Conservation (phyloP, 2,329 filamentous ascomycete genomes). For the Leptoxyphium fumago region DNA sequence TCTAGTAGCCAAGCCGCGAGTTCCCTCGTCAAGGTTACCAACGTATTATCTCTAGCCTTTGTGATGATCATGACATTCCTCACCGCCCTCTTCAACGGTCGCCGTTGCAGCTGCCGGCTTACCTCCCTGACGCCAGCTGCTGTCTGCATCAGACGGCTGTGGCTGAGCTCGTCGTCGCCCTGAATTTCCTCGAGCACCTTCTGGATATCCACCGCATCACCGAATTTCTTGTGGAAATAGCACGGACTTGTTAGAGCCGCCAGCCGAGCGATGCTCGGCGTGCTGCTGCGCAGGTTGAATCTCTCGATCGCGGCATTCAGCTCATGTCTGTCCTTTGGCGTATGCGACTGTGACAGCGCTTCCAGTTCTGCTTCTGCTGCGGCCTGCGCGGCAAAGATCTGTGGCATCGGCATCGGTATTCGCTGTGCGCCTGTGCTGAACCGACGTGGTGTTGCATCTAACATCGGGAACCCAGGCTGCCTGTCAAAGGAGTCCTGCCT, state of each 20-base stretch:
- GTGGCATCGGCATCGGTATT: slow-evolving; percentile 17
- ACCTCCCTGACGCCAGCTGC: slow-evolving; percentile 91
- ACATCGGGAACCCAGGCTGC: slow-evolving; percentile 11
- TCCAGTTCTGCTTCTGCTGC: slow-evolving; percentile 12
- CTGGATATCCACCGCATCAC: slow-evolving; percentile 87
- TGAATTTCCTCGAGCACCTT: slow-evolving; percentile 91
- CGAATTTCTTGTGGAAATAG: slow-evolving; percentile 95
- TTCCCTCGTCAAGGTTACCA: slow-evolving; percentile 80
- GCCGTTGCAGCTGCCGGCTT: slow-evolving; percentile 82
- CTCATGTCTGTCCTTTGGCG: slow-evolving; percentile 14
- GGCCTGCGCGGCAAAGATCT: slow-evolving; percentile 16
- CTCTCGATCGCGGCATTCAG: slow-evolving; percentile 11
- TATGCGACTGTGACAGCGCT: slow-evolving; percentile 10
- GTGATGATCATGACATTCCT: slow-evolving; percentile 97
- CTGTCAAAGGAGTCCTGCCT: slow-evolving; percentile 20
- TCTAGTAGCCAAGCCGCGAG: slow-evolving; percentile 74
- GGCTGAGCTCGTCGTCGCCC: slow-evolving; percentile 75
- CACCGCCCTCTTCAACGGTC: slow-evolving; percentile 83
- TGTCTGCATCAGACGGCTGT: slow-evolving; percentile 87
- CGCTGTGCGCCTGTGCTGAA: slow-evolving; percentile 19
- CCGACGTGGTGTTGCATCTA: slow-evolving; percentile 18
- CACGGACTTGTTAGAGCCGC: slow-evolving; percentile 76
- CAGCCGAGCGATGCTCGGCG: slow-evolving; percentile 29
- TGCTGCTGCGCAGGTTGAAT: slow-evolving; percentile 15
- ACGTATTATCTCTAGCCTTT: slow-evolving; percentile 86